Percentiles rank a stretch among this genome's conserved stretches.
phyloP scores from a whole-genome alignment of 2,329 filamentous ascomycete genomes.

The Fusarium sambucinum region DNA sequence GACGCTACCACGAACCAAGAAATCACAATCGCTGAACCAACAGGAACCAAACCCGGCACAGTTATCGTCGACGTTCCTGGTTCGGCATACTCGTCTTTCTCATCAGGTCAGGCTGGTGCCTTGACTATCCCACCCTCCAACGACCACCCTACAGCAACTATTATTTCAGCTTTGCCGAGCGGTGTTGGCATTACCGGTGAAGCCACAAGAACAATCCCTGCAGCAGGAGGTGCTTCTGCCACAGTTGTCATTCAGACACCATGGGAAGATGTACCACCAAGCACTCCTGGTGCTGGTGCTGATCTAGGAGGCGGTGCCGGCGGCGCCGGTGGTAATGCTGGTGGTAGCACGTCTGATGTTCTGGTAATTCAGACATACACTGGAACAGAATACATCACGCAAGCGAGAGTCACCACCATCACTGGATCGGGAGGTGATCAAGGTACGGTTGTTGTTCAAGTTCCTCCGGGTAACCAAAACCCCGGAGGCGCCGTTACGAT shows the following conservation, averaged over 20 bases:
- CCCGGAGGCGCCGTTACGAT: conserved; percentile 29
- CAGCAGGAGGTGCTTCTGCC: conserved; percentile 27
- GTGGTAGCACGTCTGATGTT: conserved; percentile 21
- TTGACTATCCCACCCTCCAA: conserved; percentile 34
- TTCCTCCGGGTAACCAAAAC: conserved; percentile 27
- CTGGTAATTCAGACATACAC: conserved; percentile 37
- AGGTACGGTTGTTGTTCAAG: conserved; percentile 35
- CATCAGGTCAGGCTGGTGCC: conserved; percentile 30
- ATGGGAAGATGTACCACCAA: conserved; percentile 35
- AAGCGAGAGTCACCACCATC: conserved; percentile 26
- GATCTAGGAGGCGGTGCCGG: background rate
- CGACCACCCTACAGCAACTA: conserved; percentile 30
- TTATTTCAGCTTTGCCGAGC: conserved; percentile 34
- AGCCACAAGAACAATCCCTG: conserved; percentile 33
- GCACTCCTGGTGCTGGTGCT: conserved; percentile 11
- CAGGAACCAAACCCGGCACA: conserved; percentile 33
- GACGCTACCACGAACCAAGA: conserved; percentile 31
- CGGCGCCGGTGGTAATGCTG: background rate
- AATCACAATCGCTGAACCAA: conserved; percentile 35
- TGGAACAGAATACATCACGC: conserved; percentile 30
- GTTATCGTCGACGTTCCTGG: conserved; percentile 33
- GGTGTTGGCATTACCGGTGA: conserved; percentile 17
- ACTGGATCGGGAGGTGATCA: conserved; percentile 14
- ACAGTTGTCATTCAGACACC: conserved; percentile 39
- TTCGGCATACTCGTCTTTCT: conserved; percentile 32